Evolutionary conservation across 129 eudicot species (phyloP).

Genomic region (Mikania micrantha): DNA sequence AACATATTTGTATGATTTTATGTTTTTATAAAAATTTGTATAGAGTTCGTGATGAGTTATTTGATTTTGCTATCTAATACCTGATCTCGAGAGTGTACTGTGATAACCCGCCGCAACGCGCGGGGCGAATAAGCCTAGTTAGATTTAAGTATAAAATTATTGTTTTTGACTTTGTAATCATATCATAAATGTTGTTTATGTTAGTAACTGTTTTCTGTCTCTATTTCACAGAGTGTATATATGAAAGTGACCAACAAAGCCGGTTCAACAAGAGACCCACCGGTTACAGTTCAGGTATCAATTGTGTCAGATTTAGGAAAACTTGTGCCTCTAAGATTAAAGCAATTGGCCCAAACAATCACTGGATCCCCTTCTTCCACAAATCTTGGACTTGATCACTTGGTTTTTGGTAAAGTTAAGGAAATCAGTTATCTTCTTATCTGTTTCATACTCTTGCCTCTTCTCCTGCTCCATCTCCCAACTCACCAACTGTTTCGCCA

Average conservation of each 20-base stretch:
- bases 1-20: too few relatives aligned
- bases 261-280: slow-evolving; percentile 70
- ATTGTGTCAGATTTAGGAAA: slow-evolving; percentile 47
- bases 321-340: slow-evolving; percentile 62
- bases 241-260: slow-evolving; percentile 56
- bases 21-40: too few relatives aligned
- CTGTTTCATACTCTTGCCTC: slow-evolving; percentile 58
- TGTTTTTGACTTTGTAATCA: background rate
- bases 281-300: slow-evolving; percentile 71
- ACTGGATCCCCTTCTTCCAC: slow-evolving; percentile 44
- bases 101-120: too few relatives aligned
- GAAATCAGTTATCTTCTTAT: slow-evolving; percentile 71
- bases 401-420: slow-evolving; percentile 78
- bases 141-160: too few relatives aligned
- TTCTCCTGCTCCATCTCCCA: slow-evolving; percentile 57
- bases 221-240: slow-evolving; percentile 45
- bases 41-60: too few relatives aligned
- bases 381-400: slow-evolving; percentile 76
- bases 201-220: slow-evolving; percentile 6
- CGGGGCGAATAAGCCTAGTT: too few relatives aligned
- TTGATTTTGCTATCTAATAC: too few relatives aligned
- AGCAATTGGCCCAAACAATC: slow-evolving; percentile 70
- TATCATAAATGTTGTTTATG: background rate
- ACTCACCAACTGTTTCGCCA: slow-evolving; percentile 28
- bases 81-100: too few relatives aligned